Base-by-base conservation (phyloP, 2,329 filamentous ascomycete genomes). In the Pyrenophora teres region DNA sequence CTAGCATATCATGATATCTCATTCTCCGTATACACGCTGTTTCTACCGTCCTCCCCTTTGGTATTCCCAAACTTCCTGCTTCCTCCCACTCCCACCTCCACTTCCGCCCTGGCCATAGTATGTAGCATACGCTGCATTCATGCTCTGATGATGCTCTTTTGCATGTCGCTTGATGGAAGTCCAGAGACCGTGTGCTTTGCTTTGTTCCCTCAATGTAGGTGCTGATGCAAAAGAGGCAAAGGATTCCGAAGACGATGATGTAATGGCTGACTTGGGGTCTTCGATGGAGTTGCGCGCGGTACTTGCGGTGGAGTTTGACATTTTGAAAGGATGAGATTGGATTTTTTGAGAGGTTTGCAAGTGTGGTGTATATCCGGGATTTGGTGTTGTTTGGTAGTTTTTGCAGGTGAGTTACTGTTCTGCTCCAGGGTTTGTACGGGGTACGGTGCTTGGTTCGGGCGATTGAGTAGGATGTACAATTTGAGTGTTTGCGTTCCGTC, bases 111-210 rank as follows among this genome's bases (percentile, higher is more conserved):
- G 54, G 3, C 66, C 63, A 27, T 70, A 67, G 42, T 65, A 62
- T 15, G 44, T 32, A 8, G 43, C 57, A 49, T 59, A 68, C 13
- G 56, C 61, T 1, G 55, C 59, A 23, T 64, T 65, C 16, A 64
- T 40, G 23, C 51, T 52, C n/a, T 57, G 40, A 32, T 67, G 64
- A 31, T 70, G 66, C 40, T 66, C 58, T 15, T 44, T 58, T 1
- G 52, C 54, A 27, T 59, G 58, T 8, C 49, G 37, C 47, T 65
- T 65, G 40, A 69, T 41, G 5, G 52, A 44, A 4, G 41, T 37
- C 60, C 60, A 67, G 2, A 62, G 12, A 21, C 41, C 35, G 12
- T 21, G 25, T 13, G 44, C 45, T 49, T 52, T 56, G 45, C 49
- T 55, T 42, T 15, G 9, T 12, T 15, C 44, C 13, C 36, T 50